Base-by-base conservation (phyloP, 495 filamentous ascomycete species). In the Penicillium salamii region DNA sequence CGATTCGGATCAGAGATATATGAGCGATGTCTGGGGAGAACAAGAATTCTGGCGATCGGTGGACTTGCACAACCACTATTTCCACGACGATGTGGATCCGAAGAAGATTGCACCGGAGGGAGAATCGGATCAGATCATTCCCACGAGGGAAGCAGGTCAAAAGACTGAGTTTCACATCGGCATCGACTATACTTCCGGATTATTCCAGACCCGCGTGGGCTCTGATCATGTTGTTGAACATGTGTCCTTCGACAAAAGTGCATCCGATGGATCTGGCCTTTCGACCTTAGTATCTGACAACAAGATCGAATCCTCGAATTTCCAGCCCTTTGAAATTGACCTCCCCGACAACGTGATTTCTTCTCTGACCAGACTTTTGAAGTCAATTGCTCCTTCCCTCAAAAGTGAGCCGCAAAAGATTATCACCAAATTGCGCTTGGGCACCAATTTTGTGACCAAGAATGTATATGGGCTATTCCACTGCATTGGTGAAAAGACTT, bases 21-120 rank as follows among this genome's bases (percentile, higher is more conserved):
- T 56, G 49, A 56, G 53, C 31, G 48, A 56, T 44, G 31, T 56
- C 19, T 56, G 53, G 53, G 53, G 53, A 7, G 43, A 43, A 5
- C 53, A 56, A 26, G 53, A 56, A 29, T 56, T 39, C 33, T 41
- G 26, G 21, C 53, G 53, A 15, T 48, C 36, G 1, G 37, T 55
- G 2, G 28, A 35, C 17, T 31, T 26, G 24, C 32, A 20, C 7
- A 34, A 46, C 11, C 36, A 36, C 4, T 55, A 51, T 28, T 55
- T 55, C 31, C 53, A 55, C 32, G 53, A 38, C n/a, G 53, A 51
- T 9, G 18, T 51, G 1, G 32, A 50, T 23, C 19, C 43, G 7
- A 47, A 40, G 7, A 31, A 40, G 7, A 34, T 42, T 12, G 20
- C 42, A 23, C 53, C 53, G 15, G 19, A 31, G 7, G 44, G 37